A percentile compares a stretch with the other conserved stretches of the same genome.
These are phyloP conservation scores for Aspergillus flavus DNA, from an alignment of 2,329 filamentous ascomycete genomes.

Conservation along the genomic window DNA sequence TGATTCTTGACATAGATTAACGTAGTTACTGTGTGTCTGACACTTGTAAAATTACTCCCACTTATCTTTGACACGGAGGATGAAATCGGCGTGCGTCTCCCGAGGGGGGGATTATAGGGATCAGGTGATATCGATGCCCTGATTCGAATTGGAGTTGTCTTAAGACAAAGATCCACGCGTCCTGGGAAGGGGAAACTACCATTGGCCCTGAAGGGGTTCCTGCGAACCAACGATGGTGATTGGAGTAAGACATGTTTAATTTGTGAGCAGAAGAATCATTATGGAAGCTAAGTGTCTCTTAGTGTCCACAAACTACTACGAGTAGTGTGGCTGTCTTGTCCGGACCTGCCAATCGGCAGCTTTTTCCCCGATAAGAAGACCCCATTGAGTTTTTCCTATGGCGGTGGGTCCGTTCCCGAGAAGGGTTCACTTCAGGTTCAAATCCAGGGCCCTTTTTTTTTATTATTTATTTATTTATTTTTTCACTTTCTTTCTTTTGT, in stretches of 20 bases:
- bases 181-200: neutral
- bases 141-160: neutral
- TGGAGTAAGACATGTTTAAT: conserved; percentile 12
- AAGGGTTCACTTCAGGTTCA: neutral
- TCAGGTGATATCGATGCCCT: neutral
- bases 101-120: neutral
- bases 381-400: neutral
- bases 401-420: neutral
- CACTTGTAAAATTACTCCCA: neutral
- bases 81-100: neutral
- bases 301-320: neutral
- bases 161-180: neutral
- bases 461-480: neutral
- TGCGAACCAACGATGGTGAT: neutral
- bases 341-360: neutral
- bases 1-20: neutral
- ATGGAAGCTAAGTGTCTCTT: neutral
- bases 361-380: neutral
- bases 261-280: neutral
- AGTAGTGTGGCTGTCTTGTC: neutral
- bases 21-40: neutral
- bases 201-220: conserved; percentile 13
- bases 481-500: neutral
- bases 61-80: neutral
- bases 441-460: neutral